A percentile compares a stretch with the other conserved stretches of the same genome.
phyloP scores from a whole-genome alignment of 306 rosid species.

The Glycine soja region DNA sequence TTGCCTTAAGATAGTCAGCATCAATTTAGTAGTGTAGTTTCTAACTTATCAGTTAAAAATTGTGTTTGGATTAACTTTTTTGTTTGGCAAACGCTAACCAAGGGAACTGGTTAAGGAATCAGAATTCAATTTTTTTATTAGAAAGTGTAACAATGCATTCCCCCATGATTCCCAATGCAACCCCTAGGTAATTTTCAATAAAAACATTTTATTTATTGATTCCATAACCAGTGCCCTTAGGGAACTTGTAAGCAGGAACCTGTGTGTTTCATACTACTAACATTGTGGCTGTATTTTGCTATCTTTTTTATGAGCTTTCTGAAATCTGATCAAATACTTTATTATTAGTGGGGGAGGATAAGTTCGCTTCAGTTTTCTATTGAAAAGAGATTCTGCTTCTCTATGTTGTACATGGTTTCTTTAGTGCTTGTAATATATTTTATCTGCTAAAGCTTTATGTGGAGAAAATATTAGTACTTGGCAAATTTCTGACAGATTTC shows the following conservation, averaged over 20 bases:
- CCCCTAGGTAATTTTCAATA: neutral
- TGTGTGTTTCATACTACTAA: neutral
- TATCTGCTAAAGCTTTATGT: slow-evolving; percentile 30
- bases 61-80: neutral
- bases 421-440: slow-evolving; percentile 12
- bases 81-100: neutral
- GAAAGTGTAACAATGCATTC: neutral
- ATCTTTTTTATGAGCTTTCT: neutral
- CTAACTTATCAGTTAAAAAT: neutral
- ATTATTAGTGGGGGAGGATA: neutral
- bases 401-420: slow-evolving; percentile 4
- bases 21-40: neutral
- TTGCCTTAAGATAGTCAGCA: neutral
- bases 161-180: neutral
- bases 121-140: neutral
- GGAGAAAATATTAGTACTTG: slow-evolving; percentile 29
- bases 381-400: slow-evolving; percentile 12
- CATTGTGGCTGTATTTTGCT: neutral
- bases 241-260: neutral
- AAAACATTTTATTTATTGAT: neutral
- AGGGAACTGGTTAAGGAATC: neutral
- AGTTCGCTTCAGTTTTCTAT: slow-evolving; percentile 12
- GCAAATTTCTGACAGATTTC: slow-evolving; percentile 47
- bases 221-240: too few relatives aligned
- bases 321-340: slow-evolving; percentile 17